phyloP scores from a whole-genome alignment of 2,329 filamentous ascomycete species.

The Exophiala sideris region DNA sequence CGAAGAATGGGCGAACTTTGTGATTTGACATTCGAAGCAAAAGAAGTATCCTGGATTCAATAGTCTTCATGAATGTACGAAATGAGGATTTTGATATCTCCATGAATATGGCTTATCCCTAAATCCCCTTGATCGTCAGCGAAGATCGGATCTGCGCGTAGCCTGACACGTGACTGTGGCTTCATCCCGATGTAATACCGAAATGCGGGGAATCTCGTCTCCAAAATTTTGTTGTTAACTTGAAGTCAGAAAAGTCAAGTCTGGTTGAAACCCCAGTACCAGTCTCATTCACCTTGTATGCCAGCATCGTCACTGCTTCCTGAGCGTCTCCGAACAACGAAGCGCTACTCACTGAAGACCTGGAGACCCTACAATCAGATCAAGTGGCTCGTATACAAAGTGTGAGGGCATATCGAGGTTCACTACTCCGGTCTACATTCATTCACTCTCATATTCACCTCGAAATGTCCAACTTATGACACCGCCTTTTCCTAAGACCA shows the following conservation, averaged over 20 bases:
- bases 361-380: background rate
- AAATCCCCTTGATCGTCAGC: background rate
- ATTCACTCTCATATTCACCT: background rate
- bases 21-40: conserved; percentile 8
- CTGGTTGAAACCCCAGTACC: background rate
- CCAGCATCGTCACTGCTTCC: background rate
- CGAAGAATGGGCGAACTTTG: conserved; percentile 10
- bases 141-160: background rate
- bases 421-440: background rate
- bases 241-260: background rate
- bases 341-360: too few relatives aligned
- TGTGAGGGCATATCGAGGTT: too few relatives aligned
- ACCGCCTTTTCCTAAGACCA: background rate
- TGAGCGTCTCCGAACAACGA: background rate
- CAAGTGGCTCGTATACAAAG: too few relatives aligned
- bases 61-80: conserved; percentile 23
- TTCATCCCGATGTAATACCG: background rate
- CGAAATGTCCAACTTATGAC: conserved; percentile 1
- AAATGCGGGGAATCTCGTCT: conserved; percentile 1
- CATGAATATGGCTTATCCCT: too few relatives aligned
- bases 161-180: too few relatives aligned
- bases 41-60: conserved; percentile 6
- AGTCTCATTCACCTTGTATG: background rate
- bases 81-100: conserved; percentile 10
- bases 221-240: conserved; percentile 1